A percentile compares a stretch with the other conserved stretches of the same genome.
Conservation (phyloP, 495 filamentous ascomycete species). For the Penicillium samsonianum region DNA sequence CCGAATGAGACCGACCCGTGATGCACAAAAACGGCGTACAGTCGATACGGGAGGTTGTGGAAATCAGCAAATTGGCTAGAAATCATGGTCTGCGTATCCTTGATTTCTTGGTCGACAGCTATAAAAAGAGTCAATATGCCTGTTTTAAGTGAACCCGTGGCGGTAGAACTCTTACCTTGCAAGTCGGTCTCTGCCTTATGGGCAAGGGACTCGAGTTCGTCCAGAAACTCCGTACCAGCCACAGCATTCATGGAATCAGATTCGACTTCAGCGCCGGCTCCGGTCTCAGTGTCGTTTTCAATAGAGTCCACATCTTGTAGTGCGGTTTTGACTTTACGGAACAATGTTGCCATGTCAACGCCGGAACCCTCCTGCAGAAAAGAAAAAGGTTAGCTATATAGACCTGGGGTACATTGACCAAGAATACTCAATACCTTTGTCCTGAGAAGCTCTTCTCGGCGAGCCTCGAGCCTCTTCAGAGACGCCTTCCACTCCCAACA, state of each 20-base stretch:
- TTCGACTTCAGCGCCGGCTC: conserved; percentile 14
- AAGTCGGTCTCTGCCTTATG: conserved; percentile 38
- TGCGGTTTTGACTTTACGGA: conserved; percentile 30
- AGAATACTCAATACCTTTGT: conserved; percentile 39
- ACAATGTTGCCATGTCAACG: conserved; percentile 35
- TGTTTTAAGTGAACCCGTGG: background rate
- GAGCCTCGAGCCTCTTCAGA: conserved; percentile 55
- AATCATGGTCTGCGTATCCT: conserved; percentile 52
- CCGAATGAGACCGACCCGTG: conserved; percentile 69
- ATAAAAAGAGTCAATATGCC: conserved; percentile 14
- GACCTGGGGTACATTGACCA: background rate
- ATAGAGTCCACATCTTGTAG: conserved; percentile 34
- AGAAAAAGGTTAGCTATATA: background rate
- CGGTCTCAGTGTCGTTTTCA: conserved; percentile 23
- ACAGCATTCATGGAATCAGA: conserved; percentile 27
- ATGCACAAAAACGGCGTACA: conserved; percentile 93
- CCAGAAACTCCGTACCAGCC: conserved; percentile 30
- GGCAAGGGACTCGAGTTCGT: conserved; percentile 38
- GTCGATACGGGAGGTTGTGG: conserved; percentile 67
- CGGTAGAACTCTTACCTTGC: conserved; percentile 30
- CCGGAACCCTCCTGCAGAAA: conserved; percentile 34
- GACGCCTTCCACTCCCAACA: conserved; percentile 74
- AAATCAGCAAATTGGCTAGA: conserved; percentile 60
- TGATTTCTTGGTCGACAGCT: conserved; percentile 53
- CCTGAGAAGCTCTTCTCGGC: conserved; percentile 48